These are phyloP conservation scores for Crithidia brevicula DNA, from an alignment of 208 protist genomes.

Conservation along the genomic window DNA sequence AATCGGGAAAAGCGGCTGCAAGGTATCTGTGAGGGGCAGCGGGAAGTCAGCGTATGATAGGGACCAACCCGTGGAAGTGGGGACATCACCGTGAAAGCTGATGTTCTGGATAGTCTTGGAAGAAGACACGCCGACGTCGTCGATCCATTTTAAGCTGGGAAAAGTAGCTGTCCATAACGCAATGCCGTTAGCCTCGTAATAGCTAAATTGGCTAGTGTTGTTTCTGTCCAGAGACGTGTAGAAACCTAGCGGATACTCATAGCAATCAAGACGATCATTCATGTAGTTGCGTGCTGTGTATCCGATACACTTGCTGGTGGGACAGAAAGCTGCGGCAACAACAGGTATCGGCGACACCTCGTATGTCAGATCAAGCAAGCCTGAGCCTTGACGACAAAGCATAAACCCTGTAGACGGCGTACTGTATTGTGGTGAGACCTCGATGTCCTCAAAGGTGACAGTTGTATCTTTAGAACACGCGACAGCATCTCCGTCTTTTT, in stretches of 20 bases:
- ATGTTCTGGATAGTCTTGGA: conserved; percentile 25
- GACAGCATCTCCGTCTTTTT: neutral
- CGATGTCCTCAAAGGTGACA: neutral
- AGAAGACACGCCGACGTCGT: conserved; percentile 34
- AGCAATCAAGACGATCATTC: conserved; percentile 13
- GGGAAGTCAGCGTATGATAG: conserved; percentile 30
- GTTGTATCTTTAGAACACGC: neutral
- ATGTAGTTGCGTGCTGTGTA: conserved; percentile 28
- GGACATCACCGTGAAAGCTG: conserved; percentile 36
- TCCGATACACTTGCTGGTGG: conserved; percentile 17
- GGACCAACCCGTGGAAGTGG: conserved; percentile 26
- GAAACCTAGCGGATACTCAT: conserved; percentile 14
- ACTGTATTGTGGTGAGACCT: conserved; percentile 7
- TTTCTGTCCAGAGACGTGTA: conserved; percentile 29
- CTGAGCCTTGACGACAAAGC: conserved; percentile 26
- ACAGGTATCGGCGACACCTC: conserved; percentile 21
- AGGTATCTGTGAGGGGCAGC: conserved; percentile 26
- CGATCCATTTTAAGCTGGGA: conserved; percentile 20
- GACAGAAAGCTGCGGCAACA: conserved; percentile 1
- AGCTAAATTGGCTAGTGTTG: conserved; percentile 39
- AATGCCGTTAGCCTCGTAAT: conserved; percentile 6
- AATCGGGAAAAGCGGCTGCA: conserved; percentile 34
- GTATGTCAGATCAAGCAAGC: neutral
- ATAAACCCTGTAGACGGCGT: neutral
- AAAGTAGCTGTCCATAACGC: neutral